These are phyloP conservation scores for Monosporascus sp. DNA, from an alignment of 2,329 filamentous ascomycete species.

Conservation along the genomic window DNA sequence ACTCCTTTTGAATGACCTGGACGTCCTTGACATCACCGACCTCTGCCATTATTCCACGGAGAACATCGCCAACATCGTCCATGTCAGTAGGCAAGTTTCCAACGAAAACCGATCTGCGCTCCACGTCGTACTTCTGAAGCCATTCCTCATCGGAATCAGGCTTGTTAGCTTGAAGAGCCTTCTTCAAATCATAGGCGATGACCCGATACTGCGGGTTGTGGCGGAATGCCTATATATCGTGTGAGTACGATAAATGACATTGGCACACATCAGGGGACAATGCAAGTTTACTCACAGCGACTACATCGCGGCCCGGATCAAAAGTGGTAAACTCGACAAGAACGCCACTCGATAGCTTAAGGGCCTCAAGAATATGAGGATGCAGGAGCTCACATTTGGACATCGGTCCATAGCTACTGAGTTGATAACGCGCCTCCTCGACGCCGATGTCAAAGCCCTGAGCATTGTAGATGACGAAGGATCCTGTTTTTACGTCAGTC, in stretches of 20 bases:
- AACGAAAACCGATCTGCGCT: constrained; percentile 30
- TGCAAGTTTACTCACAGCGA: constrained; percentile 32
- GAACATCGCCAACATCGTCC: constrained; percentile 16
- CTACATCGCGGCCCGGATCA: constrained; percentile 44
- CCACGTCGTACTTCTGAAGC: constrained; percentile 26
- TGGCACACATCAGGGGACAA: neutral
- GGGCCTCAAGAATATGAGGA: constrained; percentile 23
- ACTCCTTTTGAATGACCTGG: constrained; percentile 23
- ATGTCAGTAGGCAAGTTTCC: constrained; percentile 22
- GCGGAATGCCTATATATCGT: constrained; percentile 24
- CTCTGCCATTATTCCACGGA: constrained; percentile 16
- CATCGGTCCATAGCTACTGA: constrained; percentile 40
- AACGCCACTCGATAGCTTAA: constrained; percentile 33
- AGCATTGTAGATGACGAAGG: constrained; percentile 41
- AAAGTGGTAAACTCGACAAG: constrained; percentile 47
- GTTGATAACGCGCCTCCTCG: constrained; percentile 38
- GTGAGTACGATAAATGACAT: constrained; percentile 7
- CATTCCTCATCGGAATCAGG: constrained; percentile 23
- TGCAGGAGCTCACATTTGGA: constrained; percentile 32
- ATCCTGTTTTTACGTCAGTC: constrained; percentile 33
- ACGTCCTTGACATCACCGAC: constrained; percentile 23
- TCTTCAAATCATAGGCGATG: constrained; percentile 28
- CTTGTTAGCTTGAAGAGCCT: constrained; percentile 13
- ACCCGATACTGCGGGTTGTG: constrained; percentile 26
- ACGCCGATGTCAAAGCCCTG: constrained; percentile 31